A percentile compares a stretch with the other conserved stretches of the same genome.
These are phyloP conservation scores for Osmanthus fragrans DNA, from an alignment of 257 asterid genomes.

Conservation along the genomic window DNA sequence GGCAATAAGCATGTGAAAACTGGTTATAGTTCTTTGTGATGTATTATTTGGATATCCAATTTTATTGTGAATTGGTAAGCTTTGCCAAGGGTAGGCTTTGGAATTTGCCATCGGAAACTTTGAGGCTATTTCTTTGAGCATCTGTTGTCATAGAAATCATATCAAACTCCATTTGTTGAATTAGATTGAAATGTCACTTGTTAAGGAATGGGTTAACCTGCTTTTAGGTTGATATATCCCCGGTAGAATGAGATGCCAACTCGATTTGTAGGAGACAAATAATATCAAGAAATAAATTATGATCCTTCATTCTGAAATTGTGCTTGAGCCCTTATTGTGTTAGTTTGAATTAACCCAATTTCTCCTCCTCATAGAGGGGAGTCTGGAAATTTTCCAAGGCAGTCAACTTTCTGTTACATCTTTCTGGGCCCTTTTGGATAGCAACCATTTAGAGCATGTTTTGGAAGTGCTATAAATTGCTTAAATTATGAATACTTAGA, in stretches of 20 bases:
- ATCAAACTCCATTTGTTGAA: not conserved
- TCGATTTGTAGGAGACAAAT: not conserved
- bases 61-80: not conserved
- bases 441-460: not conserved
- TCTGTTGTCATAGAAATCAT: not conserved
- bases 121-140: not conserved
- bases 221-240: not conserved
- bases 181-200: not conserved
- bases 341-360: not conserved
- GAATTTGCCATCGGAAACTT: not conserved
- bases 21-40: not conserved
- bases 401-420: not conserved
- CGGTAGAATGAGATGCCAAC: not conserved
- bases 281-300: not conserved
- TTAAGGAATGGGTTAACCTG: not conserved
- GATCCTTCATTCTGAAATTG: not conserved
- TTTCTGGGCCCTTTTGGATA: not conserved
- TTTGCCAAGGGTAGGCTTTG: not conserved
- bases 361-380: not conserved
- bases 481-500: no score
- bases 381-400: not conserved
- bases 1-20: not conserved
- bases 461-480: no score
- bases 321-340: not conserved
- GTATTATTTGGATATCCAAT: not conserved